Conservation (phyloP, 306 rosid species). For the Sophora flavescens region DNA sequence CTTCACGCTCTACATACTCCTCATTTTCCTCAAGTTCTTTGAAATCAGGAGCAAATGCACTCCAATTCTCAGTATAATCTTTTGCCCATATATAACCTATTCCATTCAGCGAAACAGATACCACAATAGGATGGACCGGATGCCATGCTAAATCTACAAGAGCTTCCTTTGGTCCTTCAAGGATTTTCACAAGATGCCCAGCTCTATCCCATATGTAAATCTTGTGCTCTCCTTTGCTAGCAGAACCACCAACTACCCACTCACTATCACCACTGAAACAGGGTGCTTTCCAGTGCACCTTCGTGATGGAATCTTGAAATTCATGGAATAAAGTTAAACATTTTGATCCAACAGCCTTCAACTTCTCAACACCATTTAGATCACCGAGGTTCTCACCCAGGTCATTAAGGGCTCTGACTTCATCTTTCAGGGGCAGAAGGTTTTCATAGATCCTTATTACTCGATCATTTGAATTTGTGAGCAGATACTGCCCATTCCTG, state of each 20-base stretch:
- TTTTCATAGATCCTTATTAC: slow-evolving; percentile 88
- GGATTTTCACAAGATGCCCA: slow-evolving; percentile 95
- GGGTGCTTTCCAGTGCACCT: slow-evolving; percentile 99
- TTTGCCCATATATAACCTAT: slow-evolving; percentile 94
- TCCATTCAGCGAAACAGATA: slow-evolving; percentile 92
- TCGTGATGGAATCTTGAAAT: slow-evolving; percentile 93
- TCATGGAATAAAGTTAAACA: slow-evolving; percentile 83
- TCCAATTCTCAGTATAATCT: slow-evolving; percentile 98
- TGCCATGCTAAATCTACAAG: slow-evolving; percentile 96
- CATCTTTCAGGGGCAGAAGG: slow-evolving; percentile 81
- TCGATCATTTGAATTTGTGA: slow-evolving; percentile 94
- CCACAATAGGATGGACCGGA: slow-evolving; percentile 90
- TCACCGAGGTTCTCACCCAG: slow-evolving; percentile 52
- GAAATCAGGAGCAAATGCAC: slow-evolving; percentile 99
- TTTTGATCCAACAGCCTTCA: slow-evolving; percentile 84
- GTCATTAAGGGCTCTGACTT: slow-evolving; percentile 62
- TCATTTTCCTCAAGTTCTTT: slow-evolving; percentile 98
- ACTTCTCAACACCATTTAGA: slow-evolving; percentile 69
- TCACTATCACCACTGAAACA: slow-evolving; percentile 99
- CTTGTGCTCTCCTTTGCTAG: slow-evolving; percentile 99
- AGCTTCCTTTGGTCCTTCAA: slow-evolving; percentile 99
- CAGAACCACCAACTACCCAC: slow-evolving; percentile 98
- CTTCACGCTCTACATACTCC: slow-evolving; percentile 92
- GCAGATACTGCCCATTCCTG: slow-evolving; percentile 90
- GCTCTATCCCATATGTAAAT: slow-evolving; percentile 98